Evolutionary conservation across 225 moss, liverwort and hornwort species (phyloP).

Genomic region (Sphagnum tenellum): DNA sequence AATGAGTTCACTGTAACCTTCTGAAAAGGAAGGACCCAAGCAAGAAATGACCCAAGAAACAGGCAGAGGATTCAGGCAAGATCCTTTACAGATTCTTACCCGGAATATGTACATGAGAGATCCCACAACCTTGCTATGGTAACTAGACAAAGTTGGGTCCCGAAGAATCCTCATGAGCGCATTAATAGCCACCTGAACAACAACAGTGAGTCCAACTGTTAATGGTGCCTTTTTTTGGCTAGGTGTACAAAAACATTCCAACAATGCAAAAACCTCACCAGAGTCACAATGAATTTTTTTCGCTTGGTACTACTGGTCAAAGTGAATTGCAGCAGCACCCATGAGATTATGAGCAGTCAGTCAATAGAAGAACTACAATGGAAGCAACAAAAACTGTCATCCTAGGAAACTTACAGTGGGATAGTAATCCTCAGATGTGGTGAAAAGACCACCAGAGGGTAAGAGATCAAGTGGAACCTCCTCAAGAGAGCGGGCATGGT

Average conservation of each 20-base stretch:
- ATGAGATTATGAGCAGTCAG: too few species aligned
- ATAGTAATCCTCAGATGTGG: slow-evolving; percentile 85
- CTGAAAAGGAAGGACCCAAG: too few species aligned
- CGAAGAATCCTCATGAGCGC: slow-evolving; percentile 90
- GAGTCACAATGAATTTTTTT: too few species aligned
- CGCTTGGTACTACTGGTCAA: too few species aligned
- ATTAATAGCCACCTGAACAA: slow-evolving; percentile 81
- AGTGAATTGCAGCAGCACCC: too few species aligned
- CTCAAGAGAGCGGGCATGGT: slow-evolving; percentile 82
- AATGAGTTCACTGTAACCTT: too few species aligned
- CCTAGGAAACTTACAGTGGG: slow-evolving; percentile 53
- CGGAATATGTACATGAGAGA: slow-evolving; percentile 95
- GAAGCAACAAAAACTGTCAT: too few species aligned
- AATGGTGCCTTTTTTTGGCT: too few species aligned
- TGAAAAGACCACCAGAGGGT: slow-evolving; percentile 74
- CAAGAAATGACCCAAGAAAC: neutral
- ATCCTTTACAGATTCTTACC: slow-evolving; percentile 21
- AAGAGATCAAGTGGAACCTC: slow-evolving; percentile 83
- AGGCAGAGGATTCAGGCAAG: neutral
- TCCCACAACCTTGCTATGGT: slow-evolving; percentile 87
- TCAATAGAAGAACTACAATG: too few species aligned
- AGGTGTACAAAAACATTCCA: too few species aligned
- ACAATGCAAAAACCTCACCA: too few species aligned
- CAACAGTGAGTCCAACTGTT: neutral
- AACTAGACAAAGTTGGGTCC: slow-evolving; percentile 85